Percentiles rank a stretch among this genome's conserved stretches.
phyloP scores from a whole-genome alignment of 2,329 filamentous ascomycete genomes.

The Fusarium sp. region DNA sequence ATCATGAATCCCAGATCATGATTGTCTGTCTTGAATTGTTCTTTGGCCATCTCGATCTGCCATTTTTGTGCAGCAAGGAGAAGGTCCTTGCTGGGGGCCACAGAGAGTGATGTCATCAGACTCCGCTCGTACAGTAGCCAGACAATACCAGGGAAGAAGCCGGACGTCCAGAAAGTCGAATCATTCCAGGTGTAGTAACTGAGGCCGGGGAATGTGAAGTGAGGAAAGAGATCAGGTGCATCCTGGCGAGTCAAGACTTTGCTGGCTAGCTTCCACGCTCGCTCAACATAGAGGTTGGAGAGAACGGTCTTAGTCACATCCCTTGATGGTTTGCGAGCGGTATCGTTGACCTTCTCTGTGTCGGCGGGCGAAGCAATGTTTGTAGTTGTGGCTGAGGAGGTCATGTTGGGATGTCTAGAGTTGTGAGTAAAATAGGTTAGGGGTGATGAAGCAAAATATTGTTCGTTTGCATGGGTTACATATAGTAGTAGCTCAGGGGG shows the following conservation, averaged over 20 bases:
- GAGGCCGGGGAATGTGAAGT: not conserved
- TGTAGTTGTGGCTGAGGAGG: not conserved
- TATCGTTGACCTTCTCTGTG: not conserved
- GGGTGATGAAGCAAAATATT: not conserved
- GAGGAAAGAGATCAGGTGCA: not conserved
- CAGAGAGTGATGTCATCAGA: not conserved
- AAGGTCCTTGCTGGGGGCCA: not conserved
- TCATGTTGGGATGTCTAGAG: not conserved
- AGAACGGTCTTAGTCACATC: not conserved
- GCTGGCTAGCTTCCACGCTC: not conserved
- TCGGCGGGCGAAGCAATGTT: not conserved
- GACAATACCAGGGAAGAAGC: not conserved
- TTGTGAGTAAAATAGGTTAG: not conserved
- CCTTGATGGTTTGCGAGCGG: not conserved
- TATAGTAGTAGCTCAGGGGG: not conserved
- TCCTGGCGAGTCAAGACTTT: not conserved
- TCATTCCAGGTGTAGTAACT: not conserved
- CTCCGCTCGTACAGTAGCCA: not conserved
- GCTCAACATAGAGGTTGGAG: not conserved
- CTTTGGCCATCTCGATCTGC: not conserved
- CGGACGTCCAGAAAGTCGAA: not conserved
- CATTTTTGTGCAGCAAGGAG: not conserved
- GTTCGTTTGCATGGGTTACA: not conserved
- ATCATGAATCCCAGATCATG: not conserved
- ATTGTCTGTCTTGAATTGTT: not conserved